Evolutionary conservation across 345 rosid genomes (phyloP).

Genomic region (Eucalyptus curtisii): DNA sequence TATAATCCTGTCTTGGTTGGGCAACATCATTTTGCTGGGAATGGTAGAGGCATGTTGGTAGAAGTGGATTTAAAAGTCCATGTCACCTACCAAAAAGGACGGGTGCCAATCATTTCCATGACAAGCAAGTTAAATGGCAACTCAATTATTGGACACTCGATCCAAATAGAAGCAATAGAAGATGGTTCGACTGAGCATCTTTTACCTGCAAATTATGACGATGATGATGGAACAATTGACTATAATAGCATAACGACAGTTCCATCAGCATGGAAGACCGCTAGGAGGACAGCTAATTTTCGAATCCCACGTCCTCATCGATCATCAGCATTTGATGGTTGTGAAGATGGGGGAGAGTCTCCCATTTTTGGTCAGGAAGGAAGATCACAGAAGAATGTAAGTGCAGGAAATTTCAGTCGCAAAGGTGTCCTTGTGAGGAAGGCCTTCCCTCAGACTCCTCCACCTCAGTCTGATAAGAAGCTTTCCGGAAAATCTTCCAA

Average conservation of each 20-base stretch:
- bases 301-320: slow-evolving; percentile 65
- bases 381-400: slow-evolving; percentile 21
- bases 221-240: slow-evolving; percentile 31
- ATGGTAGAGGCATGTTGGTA: slow-evolving; percentile 29
- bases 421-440: slow-evolving; percentile 33
- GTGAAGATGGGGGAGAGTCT: slow-evolving; percentile 20
- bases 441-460: slow-evolving; percentile 19
- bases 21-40: slow-evolving; percentile 28
- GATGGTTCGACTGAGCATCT: slow-evolving; percentile 60
- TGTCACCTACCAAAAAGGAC: slow-evolving; percentile 65
- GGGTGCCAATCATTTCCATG: slow-evolving; percentile 75
- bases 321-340: slow-evolving; percentile 27
- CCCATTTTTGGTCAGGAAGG: slow-evolving; percentile 26
- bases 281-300: slow-evolving; percentile 64
- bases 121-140: slow-evolving; percentile 72
- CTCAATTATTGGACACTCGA: slow-evolving; percentile 91
- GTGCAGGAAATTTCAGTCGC: slow-evolving; percentile 15
- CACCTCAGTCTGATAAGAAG: slow-evolving; percentile 34
- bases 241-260: slow-evolving; percentile 36
- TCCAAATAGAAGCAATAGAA: slow-evolving; percentile 60
- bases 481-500: slow-evolving; percentile 31
- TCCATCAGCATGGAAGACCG: slow-evolving; percentile 86
- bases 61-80: slow-evolving; percentile 92
- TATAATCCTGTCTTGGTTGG: slow-evolving; percentile 24
- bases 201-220: slow-evolving; percentile 23